Base-by-base conservation (phyloP, 1,284 basidiomycete species). In the Tilletia indica region DNA sequence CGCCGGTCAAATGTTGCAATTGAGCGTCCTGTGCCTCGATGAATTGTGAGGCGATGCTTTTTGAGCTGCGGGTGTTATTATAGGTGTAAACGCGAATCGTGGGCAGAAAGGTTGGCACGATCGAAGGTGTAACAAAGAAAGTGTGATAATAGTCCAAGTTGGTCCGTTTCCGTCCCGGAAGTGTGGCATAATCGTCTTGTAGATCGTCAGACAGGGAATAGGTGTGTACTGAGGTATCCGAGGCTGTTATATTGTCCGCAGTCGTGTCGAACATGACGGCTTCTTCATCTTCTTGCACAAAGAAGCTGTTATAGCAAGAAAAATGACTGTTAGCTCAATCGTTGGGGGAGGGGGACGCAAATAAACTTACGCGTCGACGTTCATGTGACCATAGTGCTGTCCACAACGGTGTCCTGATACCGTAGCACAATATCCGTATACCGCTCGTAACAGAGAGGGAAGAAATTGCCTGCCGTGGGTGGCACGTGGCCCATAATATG, bases 31-130 rank as follows among this genome's bases (percentile, higher is more conserved):
- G 3, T 21, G 16, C 54, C 38, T 58, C 42, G 9, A 14, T 9
- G 42, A 45, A 14, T 9, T 58, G 19, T 6, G n/a, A 21, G 31
- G 16, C n/a, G 42, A 34, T 16, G 19, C 21, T 39, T 42, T 68
- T 49, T 14, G 48, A 34, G 16, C 12, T 21, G 31, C 36, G 16
- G 4, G 73, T 75, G 2, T 76, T 80, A 70, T 86, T 86, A 77
- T 85, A 86, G 39, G 84, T 89, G 86, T 90, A 96, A 2, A 96
- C 87, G 74, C 94, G 87, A 76, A 95, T 90, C 11, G 90, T 89
- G 1, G 94, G 93, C 63, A 92, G 85, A 84, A 92, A 96, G 68
- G 93, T 93, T n/a, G 94, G 94, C 70, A 96, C 91, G 39, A 95
- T 89, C 58, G 77, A 78, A 1, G 81, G 80, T 38, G 77, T 76